Evolutionary conservation across 768 basidiomycete species (phyloP).

Genomic region (Boletus speciosus): DNA sequence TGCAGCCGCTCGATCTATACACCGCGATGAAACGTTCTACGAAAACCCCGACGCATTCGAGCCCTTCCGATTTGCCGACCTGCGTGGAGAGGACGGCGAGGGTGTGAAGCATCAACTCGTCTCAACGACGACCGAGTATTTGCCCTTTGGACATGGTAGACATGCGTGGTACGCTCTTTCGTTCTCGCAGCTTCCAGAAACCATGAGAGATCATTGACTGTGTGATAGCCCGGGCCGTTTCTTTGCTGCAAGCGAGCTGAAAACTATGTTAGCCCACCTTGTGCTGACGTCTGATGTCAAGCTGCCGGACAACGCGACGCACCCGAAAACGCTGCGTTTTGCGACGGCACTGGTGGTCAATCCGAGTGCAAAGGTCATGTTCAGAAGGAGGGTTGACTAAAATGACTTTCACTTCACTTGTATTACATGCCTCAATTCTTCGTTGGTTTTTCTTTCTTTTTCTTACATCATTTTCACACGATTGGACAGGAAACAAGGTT

Average conservation of each 20-base stretch:
- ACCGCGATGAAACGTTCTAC: constrained; percentile 24
- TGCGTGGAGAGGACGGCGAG: constrained; percentile 30
- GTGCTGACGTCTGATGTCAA: too few species aligned
- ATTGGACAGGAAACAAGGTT: too few species aligned
- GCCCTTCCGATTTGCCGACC: constrained; percentile 11
- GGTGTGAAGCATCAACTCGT: constrained; percentile 35
- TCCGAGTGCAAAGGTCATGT: too few species aligned
- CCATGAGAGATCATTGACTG: neutral
- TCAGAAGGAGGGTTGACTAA: too few species aligned
- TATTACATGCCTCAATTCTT: too few species aligned
- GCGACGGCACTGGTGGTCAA: too few species aligned
- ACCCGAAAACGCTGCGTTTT: too few species aligned
- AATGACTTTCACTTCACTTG: too few species aligned
- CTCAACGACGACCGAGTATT: constrained; percentile 30
- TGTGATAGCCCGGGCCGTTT: constrained; percentile 15
- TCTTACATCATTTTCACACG: too few species aligned
- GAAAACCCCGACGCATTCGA: constrained; percentile 15
- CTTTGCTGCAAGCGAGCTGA: constrained; percentile 6
- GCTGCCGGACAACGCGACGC: too few species aligned
- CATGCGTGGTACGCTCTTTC: neutral
- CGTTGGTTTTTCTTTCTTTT: too few species aligned
- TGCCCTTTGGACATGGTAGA: constrained; percentile 28
- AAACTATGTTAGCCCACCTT: constrained; percentile 10
- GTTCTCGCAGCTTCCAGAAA: too few species aligned
- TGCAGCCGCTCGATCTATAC: constrained; percentile 17